Conservation (phyloP, 208 protist species). For the Willaertia magna region DNA sequence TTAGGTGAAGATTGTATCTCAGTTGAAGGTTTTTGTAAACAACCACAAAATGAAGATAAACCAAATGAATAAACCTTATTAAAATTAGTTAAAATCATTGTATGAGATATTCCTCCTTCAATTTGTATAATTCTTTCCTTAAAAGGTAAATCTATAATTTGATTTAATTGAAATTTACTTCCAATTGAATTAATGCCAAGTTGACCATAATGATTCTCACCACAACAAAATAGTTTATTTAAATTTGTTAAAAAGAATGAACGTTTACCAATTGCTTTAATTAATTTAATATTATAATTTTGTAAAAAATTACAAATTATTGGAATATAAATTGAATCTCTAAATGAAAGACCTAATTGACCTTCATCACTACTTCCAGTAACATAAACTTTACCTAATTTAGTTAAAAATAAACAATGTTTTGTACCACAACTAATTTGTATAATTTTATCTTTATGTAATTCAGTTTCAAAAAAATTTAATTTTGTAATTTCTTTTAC, state of each 20-base stretch:
- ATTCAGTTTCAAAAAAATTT: no score
- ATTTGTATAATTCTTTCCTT: background rate
- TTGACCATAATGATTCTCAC: background rate
- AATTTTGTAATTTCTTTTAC: no score
- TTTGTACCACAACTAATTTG: background rate
- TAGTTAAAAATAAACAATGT: background rate
- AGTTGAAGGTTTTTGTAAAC: no score
- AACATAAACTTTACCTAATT: background rate
- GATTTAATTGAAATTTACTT: background rate
- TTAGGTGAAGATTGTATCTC: no score
- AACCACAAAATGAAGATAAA: no score
- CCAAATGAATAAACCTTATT: background rate
- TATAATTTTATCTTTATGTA: no score
- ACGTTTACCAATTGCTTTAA: background rate
- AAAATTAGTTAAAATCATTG: background rate
- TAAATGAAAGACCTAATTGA: no score
- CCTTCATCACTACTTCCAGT: background rate
- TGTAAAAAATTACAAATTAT: no score
- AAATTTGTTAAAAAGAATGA: background rate
- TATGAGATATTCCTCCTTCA: background rate
- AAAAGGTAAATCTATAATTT: background rate
- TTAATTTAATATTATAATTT: background rate
- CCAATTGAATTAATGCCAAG: background rate
- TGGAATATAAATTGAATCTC: no score
- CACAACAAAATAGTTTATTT: background rate